A percentile compares a stretch with the other conserved stretches of the same genome.
Conservation (phyloP, 352 stramenopile genomes). For the Elongisporangium senticosum region DNA sequence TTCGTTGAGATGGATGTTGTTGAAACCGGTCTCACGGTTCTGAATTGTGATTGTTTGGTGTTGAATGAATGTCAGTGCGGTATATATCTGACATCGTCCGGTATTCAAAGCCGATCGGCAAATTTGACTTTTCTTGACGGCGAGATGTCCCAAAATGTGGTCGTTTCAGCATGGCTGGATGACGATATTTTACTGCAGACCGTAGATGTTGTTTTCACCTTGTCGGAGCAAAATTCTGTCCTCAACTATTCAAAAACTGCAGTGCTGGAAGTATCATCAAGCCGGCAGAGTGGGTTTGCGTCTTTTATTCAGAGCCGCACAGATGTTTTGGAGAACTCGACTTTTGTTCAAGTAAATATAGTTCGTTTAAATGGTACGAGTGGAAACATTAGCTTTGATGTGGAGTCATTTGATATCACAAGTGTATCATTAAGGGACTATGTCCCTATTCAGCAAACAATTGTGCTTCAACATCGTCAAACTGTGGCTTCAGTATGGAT, state of each 20-base stretch:
- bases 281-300: slow-evolving; percentile 20
- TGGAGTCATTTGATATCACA: slow-evolving; percentile 49
- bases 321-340: slow-evolving; percentile 26
- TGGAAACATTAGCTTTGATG: slow-evolving; percentile 23
- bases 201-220: slow-evolving; percentile 14
- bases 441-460: slow-evolving; percentile 16
- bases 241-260: not conserved
- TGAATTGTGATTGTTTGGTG: slow-evolving; percentile 22
- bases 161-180: slow-evolving; percentile 31
- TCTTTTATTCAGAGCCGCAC: slow-evolving; percentile 21
- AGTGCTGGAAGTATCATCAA: slow-evolving; percentile 3
- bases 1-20: slow-evolving; percentile 23
- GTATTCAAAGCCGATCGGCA: slow-evolving; percentile 10
- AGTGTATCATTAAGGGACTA: slow-evolving; percentile 27
- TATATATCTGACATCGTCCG: slow-evolving; percentile 18
- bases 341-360: slow-evolving; percentile 35
- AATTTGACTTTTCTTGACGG: slow-evolving; percentile 37
- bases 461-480: slow-evolving; percentile 29
- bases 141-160: slow-evolving; percentile 25
- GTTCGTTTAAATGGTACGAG: slow-evolving; percentile 43
- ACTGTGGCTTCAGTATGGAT: slow-evolving; percentile 28
- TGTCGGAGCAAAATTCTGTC: slow-evolving; percentile 5
- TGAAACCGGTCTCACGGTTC: slow-evolving; percentile 19
- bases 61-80: slow-evolving; percentile 25
- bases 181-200: slow-evolving; percentile 19